Evolutionary conservation across 495 filamentous ascomycete genomes (phyloP), one percentile per base, ranked within the genome.

Genomic region (Penicillium subrubescens): DNA sequence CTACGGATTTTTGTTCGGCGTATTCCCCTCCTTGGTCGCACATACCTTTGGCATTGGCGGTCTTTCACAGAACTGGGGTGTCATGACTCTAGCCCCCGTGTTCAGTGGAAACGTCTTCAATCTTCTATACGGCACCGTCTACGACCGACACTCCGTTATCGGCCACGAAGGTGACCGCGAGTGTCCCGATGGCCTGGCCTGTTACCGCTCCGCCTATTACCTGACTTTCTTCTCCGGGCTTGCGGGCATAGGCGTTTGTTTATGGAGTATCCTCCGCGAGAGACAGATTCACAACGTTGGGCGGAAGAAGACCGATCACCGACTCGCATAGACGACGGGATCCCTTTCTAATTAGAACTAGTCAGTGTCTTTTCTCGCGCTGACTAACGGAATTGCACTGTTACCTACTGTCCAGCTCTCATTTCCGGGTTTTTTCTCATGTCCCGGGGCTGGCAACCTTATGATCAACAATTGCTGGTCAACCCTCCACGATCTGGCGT

Each of bases 1-100:
- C 6, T 99, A 99, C 78, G 95, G 95, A 0, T 92, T 97, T 68
- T 83, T 98, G 3, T 98, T 97, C 71, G 95, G 96, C 67, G 93
- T 96, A 58, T 97, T 91, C 78, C 96, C 95, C 10, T 91, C 96
- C 1, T 87, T 99, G 54, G 90, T 93, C 4, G 91, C 94, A 14
- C 94, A 98, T 71, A 88, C 90, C 3, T 99, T 99, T 73, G 95
- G 96, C 31, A 88, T 97, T 41, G 82, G 87, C 63, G 94, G 95
- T n/a, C 81, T 99, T 21, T 89, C 86, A 67, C 89, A 92, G 74
- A 96, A 96, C 75, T 99, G 94, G 92, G 95, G 95, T 35, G 89
- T 88, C 67, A 97, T 99, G 90, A 97, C 91, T 0, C 78, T 98
- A 19, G 86, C 89, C 14, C 93, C 94, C 0, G 89, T 96, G 6